phyloP scores from a whole-genome alignment of 2,329 filamentous ascomycete genomes.

The Knufia fluminis region DNA sequence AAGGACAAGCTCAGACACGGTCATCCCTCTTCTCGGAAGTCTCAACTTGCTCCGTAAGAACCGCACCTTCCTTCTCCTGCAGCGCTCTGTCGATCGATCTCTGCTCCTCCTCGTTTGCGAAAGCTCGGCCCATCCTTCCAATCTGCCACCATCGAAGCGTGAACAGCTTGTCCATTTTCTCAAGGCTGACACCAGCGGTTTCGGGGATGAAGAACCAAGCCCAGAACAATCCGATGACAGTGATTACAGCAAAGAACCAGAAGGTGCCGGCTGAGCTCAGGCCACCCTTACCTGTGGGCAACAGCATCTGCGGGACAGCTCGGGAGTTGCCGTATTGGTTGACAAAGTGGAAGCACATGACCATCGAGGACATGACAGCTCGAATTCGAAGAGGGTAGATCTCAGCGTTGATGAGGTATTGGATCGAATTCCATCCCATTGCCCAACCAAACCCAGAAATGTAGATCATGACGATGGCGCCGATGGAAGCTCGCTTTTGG shows the following conservation, averaged over 20 bases:
- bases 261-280: slow-evolving; percentile 59
- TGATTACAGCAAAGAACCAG: slow-evolving; percentile 64
- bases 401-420: slow-evolving; percentile 39
- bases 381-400: slow-evolving; percentile 37
- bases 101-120: slow-evolving; percentile 8
- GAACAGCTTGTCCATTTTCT: slow-evolving; percentile 63
- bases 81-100: slow-evolving; percentile 2
- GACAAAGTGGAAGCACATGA: slow-evolving; percentile 38
- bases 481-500: slow-evolving; percentile 29
- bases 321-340: slow-evolving; percentile 28
- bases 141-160: slow-evolving; percentile 66
- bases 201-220: slow-evolving; percentile 66
- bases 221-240: slow-evolving; percentile 58
- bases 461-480: slow-evolving; percentile 38
- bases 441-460: slow-evolving; percentile 38
- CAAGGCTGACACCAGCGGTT: slow-evolving; percentile 49
- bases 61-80: slow-evolving; percentile 3
- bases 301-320: slow-evolving; percentile 37
- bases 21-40: background rate
- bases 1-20: background rate
- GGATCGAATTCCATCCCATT: slow-evolving; percentile 40
- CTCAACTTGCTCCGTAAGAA: background rate
- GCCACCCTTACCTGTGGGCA: slow-evolving; percentile 36
- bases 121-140: slow-evolving; percentile 33
- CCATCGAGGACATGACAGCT: slow-evolving; percentile 32